Evolutionary conservation across 2,329 filamentous ascomycete species (phyloP), one percentile per base, ranked within the genome.

Genomic region (Sporothrix pseudoabietina): DNA sequence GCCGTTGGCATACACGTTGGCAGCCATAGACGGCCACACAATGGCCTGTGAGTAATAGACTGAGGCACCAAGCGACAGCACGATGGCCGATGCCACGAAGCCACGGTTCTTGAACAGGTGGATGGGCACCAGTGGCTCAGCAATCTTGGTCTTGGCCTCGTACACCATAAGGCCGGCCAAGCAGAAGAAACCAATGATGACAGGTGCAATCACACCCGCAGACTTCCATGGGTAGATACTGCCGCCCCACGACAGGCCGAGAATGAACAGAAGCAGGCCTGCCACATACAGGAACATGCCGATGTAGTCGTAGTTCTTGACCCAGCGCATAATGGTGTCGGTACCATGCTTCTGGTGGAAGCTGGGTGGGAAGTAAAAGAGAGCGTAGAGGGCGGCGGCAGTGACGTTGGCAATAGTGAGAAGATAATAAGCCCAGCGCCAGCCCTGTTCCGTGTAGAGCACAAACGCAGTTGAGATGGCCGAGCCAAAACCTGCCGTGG

Each of bases 161-260:
- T 75, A 79, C 3, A 77, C 71, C 5, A 75, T 74, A 47, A 78
- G 78, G 1, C 30, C 69, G 3, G 75, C 72, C 10, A 79, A 59
- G 1, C 73, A 70, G 2, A 72, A 71, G 35, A 75, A 70, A 9
- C 78, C 78, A 39, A 73, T 19, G 16, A 77, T 39, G 12, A 76
- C 71, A 26, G 71, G 47, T 22, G 68, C 70, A 32, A 74, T 68
- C 22, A 59, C 73, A 76, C 65, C 78, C 80, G 83, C 80, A 80
- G 82, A 78, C 82, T 84, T 71, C 85, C 85, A 78, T 0, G 78
- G 74, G 68, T 79, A 78, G 22, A 75, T 72, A 19, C 71, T 65
- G 16, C 79, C 77, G 32, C 85, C 85, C 85, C 85, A 87, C 76
- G 84, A 84, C 73, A 87, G 78, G 4, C 84, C 85, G 30, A 85